These are phyloP conservation scores for Hemerocallis citrina DNA, from an alignment of 106 monocot species.

Conservation along the genomic window DNA sequence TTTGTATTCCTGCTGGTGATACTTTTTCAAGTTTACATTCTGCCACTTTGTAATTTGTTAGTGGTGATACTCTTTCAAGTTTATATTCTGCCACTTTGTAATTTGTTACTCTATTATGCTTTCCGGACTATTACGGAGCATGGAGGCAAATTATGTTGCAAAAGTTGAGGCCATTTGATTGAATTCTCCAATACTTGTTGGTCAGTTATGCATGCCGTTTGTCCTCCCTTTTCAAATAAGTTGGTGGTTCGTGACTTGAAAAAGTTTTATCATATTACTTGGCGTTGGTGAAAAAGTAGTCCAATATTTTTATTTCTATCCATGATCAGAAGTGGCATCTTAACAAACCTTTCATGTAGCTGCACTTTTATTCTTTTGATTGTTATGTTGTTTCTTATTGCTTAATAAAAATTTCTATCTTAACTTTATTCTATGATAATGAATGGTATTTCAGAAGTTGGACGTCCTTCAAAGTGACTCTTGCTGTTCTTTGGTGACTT, in stretches of 20 bases:
- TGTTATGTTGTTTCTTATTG: too few relatives aligned
- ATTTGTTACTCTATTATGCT: not conserved
- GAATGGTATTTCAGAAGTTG: too few relatives aligned
- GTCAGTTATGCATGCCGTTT: not conserved
- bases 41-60: too few relatives aligned
- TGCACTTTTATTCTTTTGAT: too few relatives aligned
- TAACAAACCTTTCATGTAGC: conserved; percentile 61
- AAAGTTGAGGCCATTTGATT: conserved; percentile 3
- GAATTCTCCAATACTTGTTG: not conserved
- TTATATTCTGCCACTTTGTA: too few relatives aligned
- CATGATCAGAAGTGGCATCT: conserved; percentile 58
- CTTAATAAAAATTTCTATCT: too few relatives aligned
- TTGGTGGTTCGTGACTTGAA: not conserved
- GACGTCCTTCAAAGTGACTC: too few relatives aligned
- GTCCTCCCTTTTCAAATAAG: not conserved
- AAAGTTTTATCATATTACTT: not conserved
- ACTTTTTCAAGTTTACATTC: too few relatives aligned
- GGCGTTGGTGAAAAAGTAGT: not conserved
- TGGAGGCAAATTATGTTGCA: conserved; percentile 6
- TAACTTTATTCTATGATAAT: too few relatives aligned
- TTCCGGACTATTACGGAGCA: conserved; percentile 7
- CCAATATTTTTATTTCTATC: too few relatives aligned
- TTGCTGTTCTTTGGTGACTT: conserved; percentile 52
- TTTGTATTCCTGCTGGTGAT: too few relatives aligned
- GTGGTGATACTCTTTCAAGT: too few relatives aligned